Conservation (phyloP, 306 rosid genomes). For the Inga leiocalycina region DNA sequence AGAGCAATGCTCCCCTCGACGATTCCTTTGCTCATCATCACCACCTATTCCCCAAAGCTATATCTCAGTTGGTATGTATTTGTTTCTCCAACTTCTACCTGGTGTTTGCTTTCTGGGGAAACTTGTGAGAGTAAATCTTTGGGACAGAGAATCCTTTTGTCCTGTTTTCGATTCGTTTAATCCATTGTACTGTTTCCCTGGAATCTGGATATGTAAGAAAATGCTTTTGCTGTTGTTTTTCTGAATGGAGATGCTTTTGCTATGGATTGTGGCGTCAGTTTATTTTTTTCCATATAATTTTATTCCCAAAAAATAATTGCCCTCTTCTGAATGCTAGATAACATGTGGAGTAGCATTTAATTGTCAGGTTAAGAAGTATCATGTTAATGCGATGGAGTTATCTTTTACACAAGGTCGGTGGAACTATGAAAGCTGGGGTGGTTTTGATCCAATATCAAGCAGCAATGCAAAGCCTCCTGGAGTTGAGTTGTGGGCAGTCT, state of each 20-base stretch:
- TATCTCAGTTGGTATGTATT: conserved; percentile 77
- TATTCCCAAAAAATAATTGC: neutral
- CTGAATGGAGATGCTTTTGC: neutral
- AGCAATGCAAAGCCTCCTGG: conserved; percentile 94
- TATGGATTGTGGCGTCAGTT: neutral
- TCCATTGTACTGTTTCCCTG: neutral
- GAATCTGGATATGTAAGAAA: neutral
- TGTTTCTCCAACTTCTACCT: neutral
- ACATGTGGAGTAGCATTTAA: conserved; percentile 42
- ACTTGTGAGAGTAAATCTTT: neutral
- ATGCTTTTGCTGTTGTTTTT: neutral
- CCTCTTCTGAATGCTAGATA: conserved; percentile 32
- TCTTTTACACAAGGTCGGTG: conserved; percentile 98
- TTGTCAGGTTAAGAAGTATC: conserved; percentile 82
- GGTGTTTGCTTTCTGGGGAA: neutral
- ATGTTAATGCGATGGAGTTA: conserved; percentile 79
- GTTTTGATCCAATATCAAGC: conserved; percentile 87
- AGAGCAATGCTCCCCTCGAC: conserved; percentile 57
- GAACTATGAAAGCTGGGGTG: conserved; percentile 97
- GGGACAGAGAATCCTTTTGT: conserved; percentile 17
- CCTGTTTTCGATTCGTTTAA: neutral
- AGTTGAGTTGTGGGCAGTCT: conserved; percentile 94
- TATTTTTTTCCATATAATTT: neutral
- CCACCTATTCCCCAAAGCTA: conserved; percentile 91
- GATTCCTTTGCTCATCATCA: conserved; percentile 74